Evolutionary conservation across 225 moss, liverwort and hornwort genomes (phyloP).

Genomic region (Physcomitrium patens): DNA sequence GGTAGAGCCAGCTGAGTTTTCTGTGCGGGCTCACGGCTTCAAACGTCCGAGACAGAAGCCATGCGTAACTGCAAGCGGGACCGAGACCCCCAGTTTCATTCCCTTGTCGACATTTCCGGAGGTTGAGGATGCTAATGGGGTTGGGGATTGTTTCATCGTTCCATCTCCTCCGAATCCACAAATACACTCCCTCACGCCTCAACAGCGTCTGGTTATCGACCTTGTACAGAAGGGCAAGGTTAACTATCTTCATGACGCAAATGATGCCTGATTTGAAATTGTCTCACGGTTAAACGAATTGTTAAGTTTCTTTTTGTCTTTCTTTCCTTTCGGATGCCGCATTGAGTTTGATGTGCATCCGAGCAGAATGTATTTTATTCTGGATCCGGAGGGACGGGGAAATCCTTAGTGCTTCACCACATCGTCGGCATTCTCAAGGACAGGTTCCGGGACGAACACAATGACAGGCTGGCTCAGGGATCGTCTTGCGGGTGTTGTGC

Average conservation of each 20-base stretch:
- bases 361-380: conserved; percentile 81
- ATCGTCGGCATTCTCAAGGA: conserved; percentile 49
- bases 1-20: no score
- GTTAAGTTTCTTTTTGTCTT: background rate
- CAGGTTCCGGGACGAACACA: conserved; percentile 20
- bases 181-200: conserved; percentile 51
- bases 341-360: background rate
- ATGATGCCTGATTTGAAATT: background rate
- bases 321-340: background rate
- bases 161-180: conserved; percentile 16
- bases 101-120: conserved; percentile 12
- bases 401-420: conserved; percentile 60
- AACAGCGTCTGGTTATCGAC: conserved; percentile 61
- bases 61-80: background rate
- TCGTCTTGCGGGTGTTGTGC: conserved; percentile 50
- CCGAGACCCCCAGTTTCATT: background rate
- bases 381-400: conserved; percentile 83
- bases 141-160: conserved; percentile 20
- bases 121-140: background rate
- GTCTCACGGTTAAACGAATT: background rate
- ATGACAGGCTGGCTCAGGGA: background rate
- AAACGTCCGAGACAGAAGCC: background rate
- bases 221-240: conserved; percentile 70
- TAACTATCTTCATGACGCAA: background rate
- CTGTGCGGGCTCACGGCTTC: background rate